Percentiles rank a stretch among this genome's conserved stretches.
Conservation (phyloP, 2,329 filamentous ascomycete genomes). For the Lasiodiplodia gonubiensis region DNA sequence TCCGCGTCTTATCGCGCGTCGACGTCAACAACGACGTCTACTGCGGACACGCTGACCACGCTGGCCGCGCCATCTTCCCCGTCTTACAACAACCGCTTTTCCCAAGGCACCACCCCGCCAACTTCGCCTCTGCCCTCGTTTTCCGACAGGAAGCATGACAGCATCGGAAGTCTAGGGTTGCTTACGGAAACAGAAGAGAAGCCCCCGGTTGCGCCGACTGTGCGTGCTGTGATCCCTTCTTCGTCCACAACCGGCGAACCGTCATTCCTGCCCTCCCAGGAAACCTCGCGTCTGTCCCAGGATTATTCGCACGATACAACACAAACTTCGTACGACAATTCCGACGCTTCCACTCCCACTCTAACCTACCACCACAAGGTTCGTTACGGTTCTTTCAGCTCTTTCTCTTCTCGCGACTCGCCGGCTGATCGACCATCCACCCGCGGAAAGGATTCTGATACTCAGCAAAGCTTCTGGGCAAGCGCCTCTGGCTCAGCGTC, state of each 20-base stretch:
- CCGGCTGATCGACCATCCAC: conserved; percentile 20
- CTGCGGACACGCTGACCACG: conserved; percentile 43
- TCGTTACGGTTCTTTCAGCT: conserved; percentile 5
- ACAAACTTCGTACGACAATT: conserved; percentile 1
- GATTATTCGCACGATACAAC: conserved; percentile 19
- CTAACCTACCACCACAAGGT: conserved; percentile 26
- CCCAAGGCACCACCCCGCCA: conserved; percentile 47
- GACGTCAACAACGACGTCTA: conserved; percentile 45
- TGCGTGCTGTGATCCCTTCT: conserved; percentile 47
- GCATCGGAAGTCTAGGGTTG: conserved; percentile 41
- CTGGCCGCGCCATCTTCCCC: conserved; percentile 43
- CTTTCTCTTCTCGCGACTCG: conserved; percentile 4
- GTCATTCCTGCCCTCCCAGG: conserved; percentile 31
- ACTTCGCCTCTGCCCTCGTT: conserved; percentile 42
- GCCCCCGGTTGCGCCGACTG: conserved; percentile 35
- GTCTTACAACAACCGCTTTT: conserved; percentile 44
- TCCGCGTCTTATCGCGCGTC: conserved; percentile 46
- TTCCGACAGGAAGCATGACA: conserved; percentile 33
- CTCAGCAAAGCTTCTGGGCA: conserved; percentile 14
- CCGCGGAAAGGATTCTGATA: conserved; percentile 21
- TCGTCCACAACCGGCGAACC: conserved; percentile 31
- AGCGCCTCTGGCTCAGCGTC: conserved; percentile 38
- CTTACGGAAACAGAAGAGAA: conserved; percentile 44
- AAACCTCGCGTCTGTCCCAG: conserved; percentile 2
- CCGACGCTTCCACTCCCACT: conserved; percentile 21